Conservation (phyloP, 805 yeast species). For the Saturnispora hagleri region DNA sequence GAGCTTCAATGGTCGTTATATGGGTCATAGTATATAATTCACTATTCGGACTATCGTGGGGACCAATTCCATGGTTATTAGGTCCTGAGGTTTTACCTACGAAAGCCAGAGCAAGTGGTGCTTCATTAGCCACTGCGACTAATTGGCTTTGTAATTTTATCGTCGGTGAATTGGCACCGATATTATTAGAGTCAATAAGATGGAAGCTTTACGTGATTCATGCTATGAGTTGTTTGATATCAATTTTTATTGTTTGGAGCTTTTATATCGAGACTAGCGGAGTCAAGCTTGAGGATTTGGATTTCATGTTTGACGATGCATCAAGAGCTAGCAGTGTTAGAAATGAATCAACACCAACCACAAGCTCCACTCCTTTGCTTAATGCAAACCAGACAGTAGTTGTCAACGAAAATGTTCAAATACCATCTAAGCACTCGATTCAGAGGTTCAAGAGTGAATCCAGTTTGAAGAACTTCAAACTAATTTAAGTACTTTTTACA, state of each 20-base stretch:
- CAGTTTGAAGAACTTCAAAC: constrained; percentile 30
- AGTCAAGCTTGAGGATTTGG: constrained; percentile 84
- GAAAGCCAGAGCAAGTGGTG: constrained; percentile 80
- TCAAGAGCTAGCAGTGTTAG: constrained; percentile 16
- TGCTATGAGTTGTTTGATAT: constrained; percentile 64
- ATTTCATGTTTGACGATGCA: constrained; percentile 71
- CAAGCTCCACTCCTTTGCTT: not conserved
- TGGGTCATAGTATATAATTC: constrained; percentile 76
- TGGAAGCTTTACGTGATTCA: constrained; percentile 83
- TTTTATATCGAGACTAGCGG: constrained; percentile 90
- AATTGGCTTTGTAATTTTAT: constrained; percentile 91
- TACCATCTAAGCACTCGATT: constrained; percentile 30
- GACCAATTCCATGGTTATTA: constrained; percentile 86
- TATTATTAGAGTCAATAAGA: constrained; percentile 61
- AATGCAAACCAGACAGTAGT: not conserved
- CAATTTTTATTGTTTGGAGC: constrained; percentile 62
- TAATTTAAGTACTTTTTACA: not conserved
- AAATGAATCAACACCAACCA: constrained; percentile 12
- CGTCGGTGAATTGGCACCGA: constrained; percentile 88
- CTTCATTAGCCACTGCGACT: constrained; percentile 82
- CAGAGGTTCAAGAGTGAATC: constrained; percentile 28
- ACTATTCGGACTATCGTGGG: constrained; percentile 86
- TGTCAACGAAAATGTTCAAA: constrained; percentile 22
- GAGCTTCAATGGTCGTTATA: constrained; percentile 42
- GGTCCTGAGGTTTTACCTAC: constrained; percentile 77